Percentiles rank a stretch among this genome's conserved stretches.
These are phyloP conservation scores for Gossypium australe DNA, from an alignment of 345 rosid genomes.

Conservation along the genomic window DNA sequence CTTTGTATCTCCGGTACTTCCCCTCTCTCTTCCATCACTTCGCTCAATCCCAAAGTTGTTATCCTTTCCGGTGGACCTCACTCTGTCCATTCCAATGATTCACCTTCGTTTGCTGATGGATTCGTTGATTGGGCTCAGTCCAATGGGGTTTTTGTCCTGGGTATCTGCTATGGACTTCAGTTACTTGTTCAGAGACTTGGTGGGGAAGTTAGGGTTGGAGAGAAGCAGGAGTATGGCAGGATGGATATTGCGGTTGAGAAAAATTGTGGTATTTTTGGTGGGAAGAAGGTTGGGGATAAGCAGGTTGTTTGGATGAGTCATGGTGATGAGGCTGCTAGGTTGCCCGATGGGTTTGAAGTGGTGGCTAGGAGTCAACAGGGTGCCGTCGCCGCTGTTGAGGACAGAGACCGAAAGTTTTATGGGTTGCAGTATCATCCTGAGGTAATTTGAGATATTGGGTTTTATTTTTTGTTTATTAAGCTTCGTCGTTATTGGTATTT, in stretches of 20 bases:
- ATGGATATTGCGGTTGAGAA: slow-evolving; percentile 78
- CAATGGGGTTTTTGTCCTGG: slow-evolving; percentile 56
- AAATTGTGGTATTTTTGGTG: slow-evolving; percentile 55
- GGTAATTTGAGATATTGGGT: slow-evolving; percentile 31
- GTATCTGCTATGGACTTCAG: slow-evolving; percentile 91
- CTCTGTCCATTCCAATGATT: slow-evolving; percentile 65
- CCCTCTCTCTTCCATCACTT: slow-evolving; percentile 49
- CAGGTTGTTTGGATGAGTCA: slow-evolving; percentile 98
- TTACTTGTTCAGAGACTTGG: slow-evolving; percentile 82
- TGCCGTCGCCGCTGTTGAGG: slow-evolving; percentile 75
- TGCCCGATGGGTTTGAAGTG: slow-evolving; percentile 75
- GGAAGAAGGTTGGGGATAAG: slow-evolving; percentile 53
- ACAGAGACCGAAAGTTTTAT: slow-evolving; percentile 51
- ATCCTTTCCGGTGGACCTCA: slow-evolving; percentile 98
- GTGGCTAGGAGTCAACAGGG: slow-evolving; percentile 83
- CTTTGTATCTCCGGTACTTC: slow-evolving; percentile 87
- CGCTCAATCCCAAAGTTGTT: slow-evolving; percentile 61
- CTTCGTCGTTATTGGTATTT: background rate
- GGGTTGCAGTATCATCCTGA: slow-evolving; percentile 98
- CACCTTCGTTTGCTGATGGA: slow-evolving; percentile 70
- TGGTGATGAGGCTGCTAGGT: slow-evolving; percentile 71
- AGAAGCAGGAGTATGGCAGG: slow-evolving; percentile 87
- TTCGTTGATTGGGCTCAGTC: slow-evolving; percentile 72
- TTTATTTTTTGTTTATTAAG: background rate
- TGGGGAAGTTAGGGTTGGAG: slow-evolving; percentile 69